phyloP scores from a whole-genome alignment of 805 yeast species.

The Danielia oregonensis region DNA sequence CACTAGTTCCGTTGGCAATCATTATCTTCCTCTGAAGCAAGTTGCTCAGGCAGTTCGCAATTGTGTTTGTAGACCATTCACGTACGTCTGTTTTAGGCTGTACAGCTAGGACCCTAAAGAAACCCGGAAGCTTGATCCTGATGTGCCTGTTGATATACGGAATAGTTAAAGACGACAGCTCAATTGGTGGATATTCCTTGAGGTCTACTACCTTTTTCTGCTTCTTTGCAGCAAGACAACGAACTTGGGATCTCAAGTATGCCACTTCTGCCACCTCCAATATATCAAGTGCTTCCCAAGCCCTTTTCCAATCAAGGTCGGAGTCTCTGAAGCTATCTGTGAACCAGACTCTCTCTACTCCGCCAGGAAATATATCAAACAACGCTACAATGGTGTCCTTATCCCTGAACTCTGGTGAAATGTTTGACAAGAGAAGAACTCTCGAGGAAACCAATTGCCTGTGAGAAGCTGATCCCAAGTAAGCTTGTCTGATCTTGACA shows the following conservation, averaged over 20 bases:
- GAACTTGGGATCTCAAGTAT: conserved; percentile 35
- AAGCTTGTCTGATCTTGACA: conserved; percentile 45
- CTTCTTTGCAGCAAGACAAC: neutral
- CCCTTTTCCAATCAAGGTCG: conserved; percentile 17
- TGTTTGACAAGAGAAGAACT: conserved; percentile 42
- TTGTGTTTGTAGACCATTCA: conserved; percentile 25
- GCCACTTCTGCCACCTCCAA: conserved; percentile 27
- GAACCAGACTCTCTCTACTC: conserved; percentile 58
- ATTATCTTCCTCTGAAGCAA: neutral
- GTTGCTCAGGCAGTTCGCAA: neutral
- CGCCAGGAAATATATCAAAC: conserved; percentile 48
- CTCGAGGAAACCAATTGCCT: conserved; percentile 22
- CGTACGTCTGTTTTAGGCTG: conserved; percentile 20
- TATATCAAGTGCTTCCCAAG: conserved; percentile 22
- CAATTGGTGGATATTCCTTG: conserved; percentile 28
- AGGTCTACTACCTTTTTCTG: neutral
- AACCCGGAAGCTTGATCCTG: conserved; percentile 26
- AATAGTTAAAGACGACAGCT: conserved; percentile 14
- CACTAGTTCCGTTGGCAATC: conserved; percentile 16
- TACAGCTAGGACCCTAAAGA: conserved; percentile 20
- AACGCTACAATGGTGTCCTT: conserved; percentile 20
- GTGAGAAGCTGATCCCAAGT: conserved; percentile 28
- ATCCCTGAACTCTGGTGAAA: conserved; percentile 36
- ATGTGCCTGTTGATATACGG: conserved; percentile 20
- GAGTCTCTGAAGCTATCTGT: conserved; percentile 32